Evolutionary conservation across 305 asterid species (phyloP), one percentile per base, ranked within the genome.

Genomic region (Fraxinus sp.): DNA sequence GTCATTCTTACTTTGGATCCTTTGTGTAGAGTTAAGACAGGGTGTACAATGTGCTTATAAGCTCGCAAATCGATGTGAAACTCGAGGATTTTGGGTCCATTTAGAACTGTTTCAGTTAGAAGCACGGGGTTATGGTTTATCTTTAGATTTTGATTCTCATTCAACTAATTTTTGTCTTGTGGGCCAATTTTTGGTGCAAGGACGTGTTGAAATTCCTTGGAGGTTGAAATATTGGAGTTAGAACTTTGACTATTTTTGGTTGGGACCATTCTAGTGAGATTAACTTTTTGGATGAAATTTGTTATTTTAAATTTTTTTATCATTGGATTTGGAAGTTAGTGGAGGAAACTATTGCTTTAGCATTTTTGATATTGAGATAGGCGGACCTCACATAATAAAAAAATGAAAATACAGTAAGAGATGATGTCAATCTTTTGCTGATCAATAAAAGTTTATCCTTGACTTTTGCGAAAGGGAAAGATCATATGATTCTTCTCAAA

Each of bases 31-130:
- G 66, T n/a, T 22, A 62, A 62, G 71, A 62, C 1, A 11, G 3
- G 22, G 18, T 70, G 22, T 30, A 14, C 41, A 28, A 14, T 70
- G 39, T 70, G 7, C 75, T 70, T 28, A 30, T 70, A 30, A 32
- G 22, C 8, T 7, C 13, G 5, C 8, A 16, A 30, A 30, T 13
- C 4, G 9, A 30, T 70, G 41, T 28, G 75, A 3, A 28, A 30
- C 75, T 70, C 3, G 18, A 30, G 41, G 37, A 70, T 13, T 43
- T 78, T 22, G 90, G 92, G 92, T 82, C 93, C 91, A 88, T 87
- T 26, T 64, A 22, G 57, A 83, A 85, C 90, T 64, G 85, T 90
- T 89, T 89, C 81, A 14, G 90, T 82, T 89, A 81, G 81, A 32
- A 71, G 75, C 76, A 57, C 52, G 57, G 41, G 73, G 41, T 76